These are phyloP conservation scores for Cephaloascus albidus DNA, from an alignment of 805 yeast species.

Conservation along the genomic window DNA sequence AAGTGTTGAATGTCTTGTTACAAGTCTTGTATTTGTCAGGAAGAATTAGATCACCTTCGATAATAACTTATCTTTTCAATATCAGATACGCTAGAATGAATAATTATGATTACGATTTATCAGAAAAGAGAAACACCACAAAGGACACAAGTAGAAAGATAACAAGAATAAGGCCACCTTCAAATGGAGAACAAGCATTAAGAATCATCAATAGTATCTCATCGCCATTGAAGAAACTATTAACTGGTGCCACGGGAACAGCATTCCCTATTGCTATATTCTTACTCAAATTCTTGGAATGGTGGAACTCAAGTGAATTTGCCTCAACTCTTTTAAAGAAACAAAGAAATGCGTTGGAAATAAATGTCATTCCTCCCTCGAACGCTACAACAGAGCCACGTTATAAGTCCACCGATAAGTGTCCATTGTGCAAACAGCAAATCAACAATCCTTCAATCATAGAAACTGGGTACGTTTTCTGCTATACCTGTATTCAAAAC, in stretches of 20 bases:
- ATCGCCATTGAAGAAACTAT: slow-evolving; percentile 11
- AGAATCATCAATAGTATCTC: slow-evolving; percentile 4
- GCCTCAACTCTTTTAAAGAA: slow-evolving; percentile 47
- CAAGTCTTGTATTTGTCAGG: slow-evolving; percentile 64
- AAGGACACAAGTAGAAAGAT: slow-evolving; percentile 11
- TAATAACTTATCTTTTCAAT: slow-evolving; percentile 50
- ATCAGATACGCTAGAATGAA: slow-evolving; percentile 60
- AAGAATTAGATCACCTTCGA: slow-evolving; percentile 48
- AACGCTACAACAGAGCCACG: slow-evolving; percentile 7
- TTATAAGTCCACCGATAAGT: slow-evolving; percentile 26
- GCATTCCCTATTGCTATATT: slow-evolving; percentile 78
- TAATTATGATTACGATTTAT: slow-evolving; percentile 36
- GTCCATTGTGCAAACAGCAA: slow-evolving; percentile 61
- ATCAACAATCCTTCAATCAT: slow-evolving; percentile 77
- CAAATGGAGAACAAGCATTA: slow-evolving; percentile 23
- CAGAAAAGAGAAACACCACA: slow-evolving; percentile 9
- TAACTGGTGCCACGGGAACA: slow-evolving; percentile 26
- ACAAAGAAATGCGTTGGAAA: slow-evolving; percentile 33
- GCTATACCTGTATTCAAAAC: slow-evolving; percentile 77
- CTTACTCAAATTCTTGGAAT: slow-evolving; percentile 73
- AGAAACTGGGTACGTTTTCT: slow-evolving; percentile 87
- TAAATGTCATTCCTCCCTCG: slow-evolving; percentile 39
- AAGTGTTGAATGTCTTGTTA: slow-evolving; percentile 43
- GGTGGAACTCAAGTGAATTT: slow-evolving; percentile 84
- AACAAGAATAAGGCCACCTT: slow-evolving; percentile 29